Evolutionary conservation across 305 asterid genomes (phyloP), one percentile per base, ranked within the genome.

Genomic region (Fraxinus ornus): DNA sequence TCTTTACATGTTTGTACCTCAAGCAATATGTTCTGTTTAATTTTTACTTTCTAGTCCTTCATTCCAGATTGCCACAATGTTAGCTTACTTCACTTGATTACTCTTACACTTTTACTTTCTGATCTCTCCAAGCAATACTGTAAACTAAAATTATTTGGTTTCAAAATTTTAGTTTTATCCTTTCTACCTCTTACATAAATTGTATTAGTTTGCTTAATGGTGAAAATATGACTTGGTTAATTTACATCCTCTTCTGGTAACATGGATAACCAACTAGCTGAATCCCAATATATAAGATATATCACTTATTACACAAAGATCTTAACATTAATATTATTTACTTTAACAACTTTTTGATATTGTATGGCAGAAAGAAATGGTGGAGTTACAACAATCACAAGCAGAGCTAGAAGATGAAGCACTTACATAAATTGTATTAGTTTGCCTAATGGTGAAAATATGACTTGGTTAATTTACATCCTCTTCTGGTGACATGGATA

Each of bases 401-500:
- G 37, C 37, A 33, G 37, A 33, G 37, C 37, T 4, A 33, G 37
- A 33, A 33, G 37, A 33, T 33, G 1, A 33, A 33, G 37, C 37
- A 4, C 72, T 22, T 64, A 64, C 26, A 5, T n/a, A 55, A 55
- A 52, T 52, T 17, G 8, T 52, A 52, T 52, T 57, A 57, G 68
- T 19, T 57, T 37, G 44, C 44, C 7, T 37, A 37, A 37, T 37
- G 44, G 44, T 37, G 44, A 1, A 37, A 37, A 6, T 37, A 37
- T 37, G 44, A 37, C 44, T 6, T 37, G 44, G 44, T 37, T 37
- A 7, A 52, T 52, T 15, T 37, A 37, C 44, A 52, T 19, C 70
- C 22, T 70, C 77, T 19, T 57, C 7, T 84, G 85, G 71, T 47
- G 70, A 66, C 30, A 74, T 79, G 78, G 78, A 9, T 73, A 57